Percentiles rank a stretch among this genome's conserved stretches.
Conservation (phyloP, 768 basidiomycete genomes). For the Cyclocybe aegerita region DNA sequence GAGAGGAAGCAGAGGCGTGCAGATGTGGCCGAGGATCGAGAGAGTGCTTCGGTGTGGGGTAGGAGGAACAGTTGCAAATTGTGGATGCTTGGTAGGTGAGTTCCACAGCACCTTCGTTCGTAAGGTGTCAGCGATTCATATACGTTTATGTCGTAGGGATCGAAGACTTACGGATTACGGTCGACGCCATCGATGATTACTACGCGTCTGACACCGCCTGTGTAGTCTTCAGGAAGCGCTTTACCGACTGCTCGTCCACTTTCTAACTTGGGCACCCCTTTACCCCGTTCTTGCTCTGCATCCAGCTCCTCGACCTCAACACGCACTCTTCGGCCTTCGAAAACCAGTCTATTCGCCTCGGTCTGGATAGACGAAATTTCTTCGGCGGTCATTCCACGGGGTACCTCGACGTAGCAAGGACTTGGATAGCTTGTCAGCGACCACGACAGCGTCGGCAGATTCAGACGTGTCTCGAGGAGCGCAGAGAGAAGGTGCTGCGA, state of each 20-base stretch:
- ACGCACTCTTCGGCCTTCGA: slow-evolving; percentile 64
- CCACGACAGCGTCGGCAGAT: slow-evolving; percentile 78
- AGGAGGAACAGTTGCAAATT: slow-evolving; percentile 72
- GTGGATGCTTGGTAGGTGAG: slow-evolving; percentile 78
- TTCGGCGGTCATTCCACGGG: slow-evolving; percentile 60
- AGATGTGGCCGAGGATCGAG: slow-evolving; percentile 60
- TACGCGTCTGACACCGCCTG: slow-evolving; percentile 74
- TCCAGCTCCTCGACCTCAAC: slow-evolving; percentile 77
- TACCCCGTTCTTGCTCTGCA: slow-evolving; percentile 26
- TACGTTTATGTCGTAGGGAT: neutral
- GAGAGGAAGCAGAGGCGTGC: slow-evolving; percentile 79
- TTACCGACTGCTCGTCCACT: slow-evolving; percentile 54
- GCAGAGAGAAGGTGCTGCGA: slow-evolving; percentile 84
- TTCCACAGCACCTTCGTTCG: slow-evolving; percentile 67
- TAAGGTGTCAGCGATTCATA: neutral
- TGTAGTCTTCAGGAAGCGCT: slow-evolving; percentile 70
- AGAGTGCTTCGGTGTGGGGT: slow-evolving; percentile 65
- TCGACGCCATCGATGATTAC: slow-evolving; percentile 84
- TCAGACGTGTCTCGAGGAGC: slow-evolving; percentile 62
- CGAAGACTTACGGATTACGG: slow-evolving; percentile 62
- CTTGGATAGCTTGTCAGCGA: slow-evolving; percentile 67
- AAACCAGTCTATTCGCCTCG: slow-evolving; percentile 65
- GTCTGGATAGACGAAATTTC: slow-evolving; percentile 64
- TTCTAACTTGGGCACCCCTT: slow-evolving; percentile 33
- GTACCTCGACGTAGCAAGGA: slow-evolving; percentile 77